Conservation (phyloP, 352 stramenopile genomes). For the Globisporangium iwayamae region DNA sequence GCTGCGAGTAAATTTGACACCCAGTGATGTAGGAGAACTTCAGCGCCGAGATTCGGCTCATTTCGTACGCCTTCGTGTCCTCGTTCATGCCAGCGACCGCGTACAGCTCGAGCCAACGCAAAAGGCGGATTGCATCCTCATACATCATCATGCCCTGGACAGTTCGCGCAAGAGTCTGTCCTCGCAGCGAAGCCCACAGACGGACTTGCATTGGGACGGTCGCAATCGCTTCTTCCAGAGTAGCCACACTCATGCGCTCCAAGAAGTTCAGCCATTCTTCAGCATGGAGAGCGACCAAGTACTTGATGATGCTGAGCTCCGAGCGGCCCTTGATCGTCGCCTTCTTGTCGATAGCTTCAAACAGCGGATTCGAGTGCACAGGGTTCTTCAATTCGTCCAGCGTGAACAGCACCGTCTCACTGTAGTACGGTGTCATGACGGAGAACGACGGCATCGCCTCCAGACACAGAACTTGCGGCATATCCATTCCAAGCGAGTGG, state of each 20-base stretch:
- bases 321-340: constrained; percentile 67
- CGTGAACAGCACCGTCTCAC: constrained; percentile 82
- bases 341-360: constrained; percentile 69
- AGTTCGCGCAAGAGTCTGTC: constrained; percentile 83
- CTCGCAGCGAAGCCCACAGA: constrained; percentile 81
- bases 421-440: constrained; percentile 88
- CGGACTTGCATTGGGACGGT: constrained; percentile 69
- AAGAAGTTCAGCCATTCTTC: constrained; percentile 89
- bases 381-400: constrained; percentile 85
- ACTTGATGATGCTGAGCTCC: constrained; percentile 86
- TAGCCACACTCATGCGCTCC: constrained; percentile 69
- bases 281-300: constrained; percentile 84
- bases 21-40: constrained; percentile 90
- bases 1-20: constrained; percentile 86
- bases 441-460: constrained; percentile 87
- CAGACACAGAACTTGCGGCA: constrained; percentile 67
- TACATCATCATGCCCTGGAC: constrained; percentile 90
- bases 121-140: constrained; percentile 79
- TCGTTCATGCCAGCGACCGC: constrained; percentile 56
- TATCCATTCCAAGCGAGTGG: constrained; percentile 82
- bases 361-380: constrained; percentile 78
- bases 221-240: constrained; percentile 66
- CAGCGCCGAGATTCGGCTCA: constrained; percentile 80
- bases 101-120: constrained; percentile 83
- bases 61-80: constrained; percentile 69